Conservation (phyloP, 805 yeast species). For the Suhomyces tanzawaensis region DNA sequence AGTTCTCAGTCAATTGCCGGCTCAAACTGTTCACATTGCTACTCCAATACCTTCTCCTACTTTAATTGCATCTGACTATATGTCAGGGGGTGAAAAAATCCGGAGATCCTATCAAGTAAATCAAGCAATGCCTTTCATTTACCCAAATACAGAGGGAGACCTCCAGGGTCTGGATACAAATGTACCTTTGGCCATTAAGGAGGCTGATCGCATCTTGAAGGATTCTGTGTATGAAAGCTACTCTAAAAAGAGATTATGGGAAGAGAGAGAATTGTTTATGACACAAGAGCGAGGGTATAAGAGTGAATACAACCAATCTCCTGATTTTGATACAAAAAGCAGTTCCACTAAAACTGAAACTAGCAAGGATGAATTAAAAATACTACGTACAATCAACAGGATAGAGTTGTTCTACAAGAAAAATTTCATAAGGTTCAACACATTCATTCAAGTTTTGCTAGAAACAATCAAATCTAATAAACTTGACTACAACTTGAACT, state of each 20-base stretch:
- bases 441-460: conserved; percentile 61
- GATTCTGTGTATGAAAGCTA: conserved; percentile 63
- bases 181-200: conserved; percentile 73
- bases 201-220: conserved; percentile 70
- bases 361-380: conserved; percentile 16
- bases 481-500: conserved; percentile 32
- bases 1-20: conserved; percentile 45
- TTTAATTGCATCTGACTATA: conserved; percentile 39
- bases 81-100: conserved; percentile 48
- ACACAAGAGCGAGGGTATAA: conserved; percentile 62
- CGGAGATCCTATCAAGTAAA: conserved; percentile 62
- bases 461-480: conserved; percentile 60
- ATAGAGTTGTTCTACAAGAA: conserved; percentile 60
- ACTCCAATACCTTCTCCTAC: conserved; percentile 90
- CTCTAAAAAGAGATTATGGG: conserved; percentile 67
- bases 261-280: conserved; percentile 69
- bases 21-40: conserved; percentile 66
- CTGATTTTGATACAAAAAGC: conserved; percentile 40
- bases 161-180: conserved; percentile 6
- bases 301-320: conserved; percentile 32
- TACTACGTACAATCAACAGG: conserved; percentile 38
- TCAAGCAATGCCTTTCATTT: conserved; percentile 63
- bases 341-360: conserved; percentile 16
- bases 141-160: conserved; percentile 45
- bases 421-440: conserved; percentile 54